Percentiles rank a stretch among this genome's conserved stretches.
Conservation (phyloP, 305 asterid genomes). For the Rubia balearica region DNA sequence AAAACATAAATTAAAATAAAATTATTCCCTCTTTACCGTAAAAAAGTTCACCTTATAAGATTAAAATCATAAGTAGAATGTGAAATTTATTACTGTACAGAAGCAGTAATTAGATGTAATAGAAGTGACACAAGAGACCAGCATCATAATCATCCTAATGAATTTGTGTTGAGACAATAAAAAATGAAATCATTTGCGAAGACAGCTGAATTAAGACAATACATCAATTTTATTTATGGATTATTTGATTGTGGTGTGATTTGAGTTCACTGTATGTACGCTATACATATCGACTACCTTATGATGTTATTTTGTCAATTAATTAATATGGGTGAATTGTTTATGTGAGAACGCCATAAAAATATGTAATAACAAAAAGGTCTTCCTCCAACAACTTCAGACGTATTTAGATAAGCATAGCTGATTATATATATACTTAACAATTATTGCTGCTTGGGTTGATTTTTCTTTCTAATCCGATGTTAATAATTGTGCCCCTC, state of each 20-base stretch:
- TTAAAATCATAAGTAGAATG: too few relatives aligned
- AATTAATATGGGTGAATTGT: neutral
- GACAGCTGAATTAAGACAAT: too few relatives aligned
- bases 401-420: slow-evolving; percentile 8
- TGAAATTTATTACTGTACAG: too few relatives aligned
- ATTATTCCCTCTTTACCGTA: too few relatives aligned
- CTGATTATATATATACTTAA: neutral
- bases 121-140: too few relatives aligned
- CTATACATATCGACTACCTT: neutral
- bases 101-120: too few relatives aligned
- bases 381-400: neutral
- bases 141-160: too few relatives aligned
- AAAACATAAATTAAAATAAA: too few relatives aligned
- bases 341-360: neutral
- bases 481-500: neutral
- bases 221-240: neutral
- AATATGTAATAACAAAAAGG: neutral
- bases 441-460: neutral
- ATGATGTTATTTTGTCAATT: neutral
- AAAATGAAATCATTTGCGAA: too few relatives aligned
- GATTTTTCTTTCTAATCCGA: neutral
- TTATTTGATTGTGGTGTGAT: neutral
- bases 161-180: too few relatives aligned
- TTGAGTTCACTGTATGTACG: neutral
- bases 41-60: too few relatives aligned